Evolutionary conservation across 1,284 basidiomycete species (phyloP).

Genomic region (Ustilago lituana): DNA sequence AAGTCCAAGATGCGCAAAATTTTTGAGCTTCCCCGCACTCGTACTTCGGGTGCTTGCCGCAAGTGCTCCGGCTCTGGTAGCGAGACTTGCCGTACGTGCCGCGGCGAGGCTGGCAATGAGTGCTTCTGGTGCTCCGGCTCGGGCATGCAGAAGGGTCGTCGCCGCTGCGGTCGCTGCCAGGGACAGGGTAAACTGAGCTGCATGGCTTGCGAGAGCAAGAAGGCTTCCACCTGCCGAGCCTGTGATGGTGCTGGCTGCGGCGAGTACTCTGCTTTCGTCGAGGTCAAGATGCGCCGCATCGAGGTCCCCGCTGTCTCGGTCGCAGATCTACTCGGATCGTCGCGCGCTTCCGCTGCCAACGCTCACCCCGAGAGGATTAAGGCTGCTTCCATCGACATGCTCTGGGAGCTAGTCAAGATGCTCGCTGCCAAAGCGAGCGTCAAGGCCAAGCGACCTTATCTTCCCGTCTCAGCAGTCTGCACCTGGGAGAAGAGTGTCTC

Average conservation of each 20-base stretch:
- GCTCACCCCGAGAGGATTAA: constrained; percentile 32
- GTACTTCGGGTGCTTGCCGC: constrained; percentile 33
- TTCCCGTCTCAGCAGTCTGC: constrained; percentile 51
- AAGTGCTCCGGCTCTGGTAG: constrained; percentile 44
- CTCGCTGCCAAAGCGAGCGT: constrained; percentile 38
- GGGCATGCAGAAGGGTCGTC: constrained; percentile 48
- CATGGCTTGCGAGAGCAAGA: constrained; percentile 47
- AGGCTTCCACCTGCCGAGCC: constrained; percentile 35
- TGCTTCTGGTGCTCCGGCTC: constrained; percentile 58
- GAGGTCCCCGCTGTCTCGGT: constrained; percentile 53
- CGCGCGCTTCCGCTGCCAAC: constrained; percentile 12
- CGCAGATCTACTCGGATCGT: constrained; percentile 34
- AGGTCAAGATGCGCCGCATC: constrained; percentile 53
- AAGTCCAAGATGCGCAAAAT: constrained; percentile 51
- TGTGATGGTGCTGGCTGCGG: constrained; percentile 50
- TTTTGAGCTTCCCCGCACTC: constrained; percentile 48
- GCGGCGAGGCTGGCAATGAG: constrained; percentile 48
- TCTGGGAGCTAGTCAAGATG: constrained; percentile 48
- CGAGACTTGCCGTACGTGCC: constrained; percentile 46
- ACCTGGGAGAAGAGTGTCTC: constrained; percentile 48
- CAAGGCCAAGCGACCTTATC: constrained; percentile 45
- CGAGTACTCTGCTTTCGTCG: constrained; percentile 45
- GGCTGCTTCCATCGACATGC: constrained; percentile 45
- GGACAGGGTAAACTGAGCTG: constrained; percentile 48
- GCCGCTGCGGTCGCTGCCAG: constrained; percentile 50